Base-by-base conservation (phyloP, 2,329 filamentous ascomycete species). In the Trichoderma oligosporum region DNA sequence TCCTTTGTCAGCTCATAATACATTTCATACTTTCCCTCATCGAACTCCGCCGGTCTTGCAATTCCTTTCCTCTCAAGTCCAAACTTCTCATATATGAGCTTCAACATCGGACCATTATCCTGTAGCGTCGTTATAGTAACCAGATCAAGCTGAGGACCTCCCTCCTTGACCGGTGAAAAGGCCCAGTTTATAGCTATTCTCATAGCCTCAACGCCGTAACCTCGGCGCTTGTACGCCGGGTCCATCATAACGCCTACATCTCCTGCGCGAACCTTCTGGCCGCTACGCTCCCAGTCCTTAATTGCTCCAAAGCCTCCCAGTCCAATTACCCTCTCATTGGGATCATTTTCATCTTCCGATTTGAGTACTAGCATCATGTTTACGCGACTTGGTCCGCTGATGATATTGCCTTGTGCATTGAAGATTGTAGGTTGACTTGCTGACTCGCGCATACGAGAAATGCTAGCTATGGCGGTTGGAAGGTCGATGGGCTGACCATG, bases 251-350 rank as follows among this genome's bases (percentile, higher is more conserved):
- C 66, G 48, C 67, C 67, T 4, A 63, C 66, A 25, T 69, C 67
- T 4, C 66, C 68, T 3, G 64, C 62, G 8, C 65, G 58, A 14
- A 66, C 14, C 35, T 53, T 48, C 4, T 7, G 16, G 7, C 60
- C 65, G 7, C 56, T 60, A 16, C 61, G 60, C 33, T 61, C 56
- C 55, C 48, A 59, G 47, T 63, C 60, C 46, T 70, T 63, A 57
- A 70, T 68, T 20, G 62, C 61, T 11, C 68, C 68, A 46, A 62
- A 70, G 20, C 67, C 68, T 14, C 64, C 65, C n/a, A 70, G 59
- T 2, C 67, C 67, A 47, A 69, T 62, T 6, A 66, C 56, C 3
- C 3, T 29, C 22, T 54, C 51, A 12, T n/a, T 14, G 11, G 4
- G n/a, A 18, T 33, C 60, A 3, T 46, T 9, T 16, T 52, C 42